Conservation (phyloP, 345 rosid species). For the Tarenaya hassleriana region DNA sequence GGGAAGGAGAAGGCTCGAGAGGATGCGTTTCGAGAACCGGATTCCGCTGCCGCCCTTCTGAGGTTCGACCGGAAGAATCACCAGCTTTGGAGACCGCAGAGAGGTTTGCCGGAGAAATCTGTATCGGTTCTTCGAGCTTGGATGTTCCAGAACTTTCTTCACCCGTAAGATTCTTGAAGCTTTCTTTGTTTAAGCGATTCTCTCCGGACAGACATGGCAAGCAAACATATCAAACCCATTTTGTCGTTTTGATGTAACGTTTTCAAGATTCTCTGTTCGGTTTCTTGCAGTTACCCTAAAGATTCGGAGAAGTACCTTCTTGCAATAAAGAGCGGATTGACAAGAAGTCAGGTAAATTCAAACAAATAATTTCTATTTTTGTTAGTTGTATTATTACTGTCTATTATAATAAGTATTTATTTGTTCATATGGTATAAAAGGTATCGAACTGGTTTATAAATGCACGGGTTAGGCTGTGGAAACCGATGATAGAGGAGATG, state of each 20-base stretch:
- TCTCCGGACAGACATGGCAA: too few species aligned
- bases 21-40: constrained; percentile 47
- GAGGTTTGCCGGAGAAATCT: constrained; percentile 90
- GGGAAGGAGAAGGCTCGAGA: constrained; percentile 44
- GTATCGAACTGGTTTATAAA: constrained; percentile 98
- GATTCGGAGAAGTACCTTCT: constrained; percentile 96
- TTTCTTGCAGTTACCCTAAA: constrained; percentile 66
- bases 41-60: constrained; percentile 75
- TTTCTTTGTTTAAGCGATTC: constrained; percentile 3
- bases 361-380: neutral
- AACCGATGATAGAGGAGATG: constrained; percentile 98
- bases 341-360: constrained; percentile 81
- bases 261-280: neutral
- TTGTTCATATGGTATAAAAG: constrained; percentile 25
- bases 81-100: constrained; percentile 87
- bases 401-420: too few species aligned
- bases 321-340: constrained; percentile 80
- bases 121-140: constrained; percentile 82
- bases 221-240: too few species aligned
- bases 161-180: constrained; percentile 56
- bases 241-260: neutral
- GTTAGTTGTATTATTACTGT: too few species aligned
- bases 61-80: constrained; percentile 71
- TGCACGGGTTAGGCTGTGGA: constrained; percentile 95
- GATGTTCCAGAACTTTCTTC: constrained; percentile 99